A percentile compares a stretch with the other conserved stretches of the same genome.
phyloP scores from a whole-genome alignment of 2,329 filamentous ascomycete genomes.

The Talaromyces sp. region DNA sequence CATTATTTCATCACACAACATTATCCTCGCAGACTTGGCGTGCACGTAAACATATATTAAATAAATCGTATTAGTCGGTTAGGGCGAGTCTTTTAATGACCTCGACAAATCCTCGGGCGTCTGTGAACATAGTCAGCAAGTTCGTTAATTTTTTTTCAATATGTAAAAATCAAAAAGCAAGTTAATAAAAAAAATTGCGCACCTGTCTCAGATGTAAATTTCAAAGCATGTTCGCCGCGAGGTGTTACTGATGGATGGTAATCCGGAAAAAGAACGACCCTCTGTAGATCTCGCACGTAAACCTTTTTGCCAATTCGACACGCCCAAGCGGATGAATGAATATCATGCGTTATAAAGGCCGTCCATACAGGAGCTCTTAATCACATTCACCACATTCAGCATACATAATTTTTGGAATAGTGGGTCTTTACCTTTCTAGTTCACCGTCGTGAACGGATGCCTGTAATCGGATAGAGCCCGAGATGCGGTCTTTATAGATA shows the following conservation, averaged over 20 bases:
- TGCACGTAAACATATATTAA: neutral
- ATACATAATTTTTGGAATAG: neutral
- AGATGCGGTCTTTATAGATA: slow-evolving; percentile 47
- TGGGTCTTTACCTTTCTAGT: slow-evolving; percentile 39
- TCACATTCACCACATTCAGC: slow-evolving; percentile 13
- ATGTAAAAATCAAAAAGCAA: neutral
- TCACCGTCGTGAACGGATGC: slow-evolving; percentile 49
- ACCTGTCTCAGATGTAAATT: slow-evolving; percentile 31
- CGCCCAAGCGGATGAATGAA: slow-evolving; percentile 45
- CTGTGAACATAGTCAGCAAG: slow-evolving; percentile 15
- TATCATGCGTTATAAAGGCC: slow-evolving; percentile 47
- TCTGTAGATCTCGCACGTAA: slow-evolving; percentile 45
- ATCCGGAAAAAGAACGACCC: slow-evolving; percentile 47
- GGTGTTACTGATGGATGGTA: slow-evolving; percentile 39
- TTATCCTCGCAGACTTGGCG: neutral
- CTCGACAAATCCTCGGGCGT: slow-evolving; percentile 33
- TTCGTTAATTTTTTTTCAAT: slow-evolving; percentile 8
- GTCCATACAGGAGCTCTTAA: slow-evolving; percentile 56
- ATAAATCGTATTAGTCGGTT: neutral
- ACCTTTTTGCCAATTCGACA: slow-evolving; percentile 39
- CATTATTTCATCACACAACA: neutral
- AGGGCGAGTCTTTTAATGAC: slow-evolving; percentile 25
- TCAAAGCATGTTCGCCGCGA: slow-evolving; percentile 34
- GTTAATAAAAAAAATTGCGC: slow-evolving; percentile 8
- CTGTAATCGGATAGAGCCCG: slow-evolving; percentile 50